Evolutionary conservation across 1,139 yeast genomes (phyloP).

Genomic region (Protomyces arabidopsidicola): DNA sequence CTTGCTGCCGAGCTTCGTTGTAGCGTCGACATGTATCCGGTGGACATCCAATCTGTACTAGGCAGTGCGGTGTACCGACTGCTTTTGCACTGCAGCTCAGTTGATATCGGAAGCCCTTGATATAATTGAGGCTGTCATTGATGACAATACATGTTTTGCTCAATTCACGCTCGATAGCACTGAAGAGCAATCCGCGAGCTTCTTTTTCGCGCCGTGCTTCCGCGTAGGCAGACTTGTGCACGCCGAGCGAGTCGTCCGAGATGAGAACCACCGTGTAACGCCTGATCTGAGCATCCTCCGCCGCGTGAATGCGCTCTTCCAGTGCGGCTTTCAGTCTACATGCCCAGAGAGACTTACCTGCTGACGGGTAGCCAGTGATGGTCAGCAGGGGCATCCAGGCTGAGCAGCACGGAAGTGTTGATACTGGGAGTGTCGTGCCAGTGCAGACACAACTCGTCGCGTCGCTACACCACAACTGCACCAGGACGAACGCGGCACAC

Average conservation of each 20-base stretch:
- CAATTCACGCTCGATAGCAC: conserved; percentile 81
- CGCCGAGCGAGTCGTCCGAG: conserved; percentile 72
- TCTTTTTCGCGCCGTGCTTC: conserved; percentile 64
- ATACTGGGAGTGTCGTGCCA: neutral
- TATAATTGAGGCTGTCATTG: conserved; percentile 79
- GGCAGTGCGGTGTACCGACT: conserved; percentile 73
- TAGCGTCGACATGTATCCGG: conserved; percentile 57
- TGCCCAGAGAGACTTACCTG: conserved; percentile 81
- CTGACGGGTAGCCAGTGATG: conserved; percentile 76
- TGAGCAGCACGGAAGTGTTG: neutral
- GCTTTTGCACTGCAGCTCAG: conserved; percentile 90
- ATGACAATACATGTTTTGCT: conserved; percentile 67
- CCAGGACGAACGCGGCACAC: neutral
- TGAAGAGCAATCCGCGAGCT: conserved; percentile 76
- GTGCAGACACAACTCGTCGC: neutral
- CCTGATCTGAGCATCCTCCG: conserved; percentile 46
- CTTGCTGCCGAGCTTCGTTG: conserved; percentile 44
- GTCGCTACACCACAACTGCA: neutral
- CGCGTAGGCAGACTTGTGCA: conserved; percentile 59
- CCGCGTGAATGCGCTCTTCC: conserved; percentile 46
- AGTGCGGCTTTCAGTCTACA: conserved; percentile 49
- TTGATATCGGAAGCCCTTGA: conserved; percentile 93
- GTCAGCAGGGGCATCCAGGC: conserved; percentile 71
- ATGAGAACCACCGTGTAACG: conserved; percentile 62
- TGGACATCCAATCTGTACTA: conserved; percentile 71